phyloP scores from a whole-genome alignment of 495 filamentous ascomycete species.

The Hypoxylon cercidicola region DNA sequence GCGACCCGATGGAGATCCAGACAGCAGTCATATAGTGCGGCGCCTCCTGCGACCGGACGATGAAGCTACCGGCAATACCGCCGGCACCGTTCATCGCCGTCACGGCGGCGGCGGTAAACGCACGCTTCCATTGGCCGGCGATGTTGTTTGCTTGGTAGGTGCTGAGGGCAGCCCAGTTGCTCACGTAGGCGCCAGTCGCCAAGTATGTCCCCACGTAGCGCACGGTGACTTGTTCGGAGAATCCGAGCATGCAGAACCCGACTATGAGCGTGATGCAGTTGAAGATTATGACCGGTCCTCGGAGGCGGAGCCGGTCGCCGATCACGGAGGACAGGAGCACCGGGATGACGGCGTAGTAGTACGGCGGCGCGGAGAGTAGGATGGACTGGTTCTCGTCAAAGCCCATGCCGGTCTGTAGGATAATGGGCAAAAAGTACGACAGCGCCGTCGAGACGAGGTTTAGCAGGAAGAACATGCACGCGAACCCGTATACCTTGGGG shows the following conservation, averaged over 20 bases:
- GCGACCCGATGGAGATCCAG: slow-evolving; percentile 78
- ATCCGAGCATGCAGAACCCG: slow-evolving; percentile 79
- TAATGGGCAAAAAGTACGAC: slow-evolving; percentile 78
- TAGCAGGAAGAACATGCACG: slow-evolving; percentile 75
- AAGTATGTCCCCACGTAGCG: slow-evolving; percentile 80
- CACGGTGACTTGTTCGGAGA: slow-evolving; percentile 71
- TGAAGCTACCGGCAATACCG: slow-evolving; percentile 80
- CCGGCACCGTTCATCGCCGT: slow-evolving; percentile 79
- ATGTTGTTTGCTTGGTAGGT: slow-evolving; percentile 80
- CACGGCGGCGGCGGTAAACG: slow-evolving; percentile 73
- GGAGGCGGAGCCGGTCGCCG: slow-evolving; percentile 71
- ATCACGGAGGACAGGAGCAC: slow-evolving; percentile 75
- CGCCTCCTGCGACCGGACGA: slow-evolving; percentile 73
- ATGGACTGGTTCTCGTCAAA: slow-evolving; percentile 74
- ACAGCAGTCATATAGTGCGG: slow-evolving; percentile 76
- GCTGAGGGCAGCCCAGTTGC: slow-evolving; percentile 82
- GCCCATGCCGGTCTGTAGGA: slow-evolving; percentile 76
- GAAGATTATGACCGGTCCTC: slow-evolving; percentile 77
- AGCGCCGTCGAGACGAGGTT: slow-evolving; percentile 76
- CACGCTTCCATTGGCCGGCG: slow-evolving; percentile 77
- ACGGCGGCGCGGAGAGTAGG: slow-evolving; percentile 78
- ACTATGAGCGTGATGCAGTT: slow-evolving; percentile 76
- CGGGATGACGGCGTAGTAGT: slow-evolving; percentile 79
- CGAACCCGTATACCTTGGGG: slow-evolving; percentile 78
- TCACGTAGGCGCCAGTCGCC: slow-evolving; percentile 80